Conservation (phyloP, 768 basidiomycete genomes). For the Leccinum disarticulatum region DNA sequence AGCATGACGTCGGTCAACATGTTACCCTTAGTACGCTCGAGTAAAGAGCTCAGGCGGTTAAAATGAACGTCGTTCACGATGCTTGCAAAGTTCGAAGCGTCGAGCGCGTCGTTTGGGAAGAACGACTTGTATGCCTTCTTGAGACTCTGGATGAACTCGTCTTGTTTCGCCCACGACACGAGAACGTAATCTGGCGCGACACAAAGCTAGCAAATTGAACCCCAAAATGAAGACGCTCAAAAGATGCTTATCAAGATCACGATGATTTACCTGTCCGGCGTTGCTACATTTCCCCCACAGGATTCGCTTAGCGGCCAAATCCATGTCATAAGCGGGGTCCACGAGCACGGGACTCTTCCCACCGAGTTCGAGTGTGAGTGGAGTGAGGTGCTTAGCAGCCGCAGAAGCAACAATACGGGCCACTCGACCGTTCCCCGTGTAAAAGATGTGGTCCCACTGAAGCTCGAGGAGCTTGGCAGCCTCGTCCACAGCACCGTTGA, state of each 20-base stretch:
- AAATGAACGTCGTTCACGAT: constrained; percentile 59
- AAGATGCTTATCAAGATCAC: not conserved
- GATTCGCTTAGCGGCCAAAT: constrained; percentile 60
- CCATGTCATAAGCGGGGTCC: constrained; percentile 41
- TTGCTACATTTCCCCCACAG: constrained; percentile 68
- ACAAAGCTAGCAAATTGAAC: constrained; percentile 32
- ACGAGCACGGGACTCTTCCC: constrained; percentile 50
- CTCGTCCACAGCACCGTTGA: constrained; percentile 48
- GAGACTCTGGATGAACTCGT: constrained; percentile 46
- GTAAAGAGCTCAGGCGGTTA: constrained; percentile 48
- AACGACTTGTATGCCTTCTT: constrained; percentile 45
- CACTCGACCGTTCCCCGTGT: constrained; percentile 36
- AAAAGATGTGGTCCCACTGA: constrained; percentile 38
- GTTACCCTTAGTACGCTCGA: constrained; percentile 55
- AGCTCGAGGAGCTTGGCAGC: constrained; percentile 32
- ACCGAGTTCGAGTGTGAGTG: constrained; percentile 31
- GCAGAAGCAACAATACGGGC: constrained; percentile 26
- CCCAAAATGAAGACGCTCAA: not conserved
- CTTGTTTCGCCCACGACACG: constrained; percentile 41
- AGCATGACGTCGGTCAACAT: constrained; percentile 51
- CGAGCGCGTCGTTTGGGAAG: constrained; percentile 53
- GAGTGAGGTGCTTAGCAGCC: constrained; percentile 36
- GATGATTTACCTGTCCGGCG: constrained; percentile 52
- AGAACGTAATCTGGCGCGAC: constrained; percentile 48
- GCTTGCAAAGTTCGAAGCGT: constrained; percentile 42